phyloP scores from a whole-genome alignment of 768 basidiomycete genomes.

The Neoboletus subvelutipes region DNA sequence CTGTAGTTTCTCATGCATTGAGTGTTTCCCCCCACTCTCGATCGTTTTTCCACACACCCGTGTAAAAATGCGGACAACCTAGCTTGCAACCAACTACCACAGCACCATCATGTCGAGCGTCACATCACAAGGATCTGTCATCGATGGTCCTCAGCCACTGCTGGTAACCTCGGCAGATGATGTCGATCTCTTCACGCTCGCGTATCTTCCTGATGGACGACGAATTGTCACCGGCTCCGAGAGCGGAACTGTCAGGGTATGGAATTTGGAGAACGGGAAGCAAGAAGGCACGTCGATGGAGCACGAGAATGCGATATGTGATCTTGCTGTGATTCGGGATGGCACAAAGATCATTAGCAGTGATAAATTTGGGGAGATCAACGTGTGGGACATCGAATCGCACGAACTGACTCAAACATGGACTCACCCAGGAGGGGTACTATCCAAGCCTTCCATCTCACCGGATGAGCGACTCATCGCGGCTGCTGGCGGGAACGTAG shows the following conservation, averaged over 20 bases:
- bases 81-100: background rate
- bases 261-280: background rate
- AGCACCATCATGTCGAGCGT: background rate
- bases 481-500: background rate
- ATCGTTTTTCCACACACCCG: background rate
- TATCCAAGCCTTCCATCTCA: background rate
- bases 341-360: conserved; percentile 2
- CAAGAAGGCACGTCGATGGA: background rate
- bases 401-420: background rate
- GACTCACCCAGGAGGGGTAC: background rate
- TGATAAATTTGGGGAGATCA: background rate
- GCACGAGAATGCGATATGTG: accelerated
- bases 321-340: conserved; percentile 1
- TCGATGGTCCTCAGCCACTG: background rate
- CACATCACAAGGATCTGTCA: background rate
- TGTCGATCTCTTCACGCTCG: background rate
- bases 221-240: background rate
- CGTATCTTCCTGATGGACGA: conserved; percentile 7
- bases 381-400: conserved; percentile 1
- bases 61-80: background rate
- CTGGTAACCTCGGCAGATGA: background rate
- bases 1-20: no score
- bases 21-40: no score
- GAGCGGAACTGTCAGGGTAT: background rate
- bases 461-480: conserved; percentile 1